These are phyloP conservation scores for Linnemannia schmuckeri DNA, from an alignment of 192 early-diverging fungal species.

Conservation along the genomic window DNA sequence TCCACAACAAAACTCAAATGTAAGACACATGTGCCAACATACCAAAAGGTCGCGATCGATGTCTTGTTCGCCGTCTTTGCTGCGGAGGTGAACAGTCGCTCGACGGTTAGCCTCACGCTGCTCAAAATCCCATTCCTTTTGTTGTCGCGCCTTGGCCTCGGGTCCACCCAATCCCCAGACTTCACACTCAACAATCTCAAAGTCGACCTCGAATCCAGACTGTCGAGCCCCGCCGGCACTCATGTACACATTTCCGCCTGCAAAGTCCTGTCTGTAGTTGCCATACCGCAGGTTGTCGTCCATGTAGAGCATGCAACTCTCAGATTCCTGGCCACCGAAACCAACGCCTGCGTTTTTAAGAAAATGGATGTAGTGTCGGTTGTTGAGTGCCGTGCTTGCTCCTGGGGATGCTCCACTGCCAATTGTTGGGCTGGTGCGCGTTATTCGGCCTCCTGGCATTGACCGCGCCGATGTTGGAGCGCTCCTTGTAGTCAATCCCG, in stretches of 20 bases:
- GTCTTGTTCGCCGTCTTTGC: constrained; percentile 55
- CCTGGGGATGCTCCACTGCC: background rate
- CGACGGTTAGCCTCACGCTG: constrained; percentile 59
- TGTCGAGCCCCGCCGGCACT: constrained; percentile 18
- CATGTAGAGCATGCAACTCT: constrained; percentile 58
- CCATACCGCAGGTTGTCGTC: constrained; percentile 65
- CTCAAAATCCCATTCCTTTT: constrained; percentile 67
- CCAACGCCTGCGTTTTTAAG: constrained; percentile 53
- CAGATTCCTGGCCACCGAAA: constrained; percentile 37
- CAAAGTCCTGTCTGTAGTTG: constrained; percentile 55
- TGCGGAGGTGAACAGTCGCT: constrained; percentile 57
- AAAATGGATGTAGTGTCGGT: constrained; percentile 35
- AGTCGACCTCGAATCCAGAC: constrained; percentile 43
- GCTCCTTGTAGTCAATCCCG: constrained; percentile 45
- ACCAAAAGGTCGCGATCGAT: constrained; percentile 58
- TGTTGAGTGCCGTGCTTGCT: background rate
- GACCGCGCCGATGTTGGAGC: background rate
- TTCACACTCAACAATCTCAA: constrained; percentile 65
- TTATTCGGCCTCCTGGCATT: background rate
- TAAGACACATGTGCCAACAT: background rate
- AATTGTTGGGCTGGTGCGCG: constrained; percentile 4
- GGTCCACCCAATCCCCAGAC: constrained; percentile 67
- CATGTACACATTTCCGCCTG: constrained; percentile 48
- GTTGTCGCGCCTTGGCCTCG: constrained; percentile 53
- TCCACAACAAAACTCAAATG: background rate